Evolutionary conservation across 306 rosid genomes (phyloP).

Genomic region (Glycine latifolia): DNA sequence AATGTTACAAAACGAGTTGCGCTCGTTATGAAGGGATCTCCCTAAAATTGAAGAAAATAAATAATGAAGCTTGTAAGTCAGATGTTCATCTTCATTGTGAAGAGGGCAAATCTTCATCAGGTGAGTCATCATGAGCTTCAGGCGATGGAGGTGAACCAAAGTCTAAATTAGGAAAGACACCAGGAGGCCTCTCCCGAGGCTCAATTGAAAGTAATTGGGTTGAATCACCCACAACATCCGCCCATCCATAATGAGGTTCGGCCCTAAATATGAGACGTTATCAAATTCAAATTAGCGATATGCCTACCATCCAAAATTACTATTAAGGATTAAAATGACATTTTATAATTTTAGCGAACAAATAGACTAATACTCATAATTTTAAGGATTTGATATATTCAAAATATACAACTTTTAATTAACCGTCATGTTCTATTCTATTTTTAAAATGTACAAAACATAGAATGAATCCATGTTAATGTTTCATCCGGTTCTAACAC

Average conservation of each 20-base stretch:
- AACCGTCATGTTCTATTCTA: background rate
- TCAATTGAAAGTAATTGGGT: slow-evolving; percentile 85
- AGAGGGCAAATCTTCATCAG: slow-evolving; percentile 64
- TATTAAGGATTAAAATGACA: background rate
- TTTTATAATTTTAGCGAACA: background rate
- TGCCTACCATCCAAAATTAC: background rate
- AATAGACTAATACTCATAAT: background rate
- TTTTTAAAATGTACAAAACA: background rate
- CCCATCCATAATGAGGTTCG: slow-evolving; percentile 98
- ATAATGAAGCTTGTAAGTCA: slow-evolving; percentile 28
- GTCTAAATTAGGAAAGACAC: slow-evolving; percentile 76
- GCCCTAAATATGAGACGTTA: slow-evolving; percentile 64
- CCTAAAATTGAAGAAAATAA: slow-evolving; percentile 44
- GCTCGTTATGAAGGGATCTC: slow-evolving; percentile 31
- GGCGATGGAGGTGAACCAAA: slow-evolving; percentile 61
- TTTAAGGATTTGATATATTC: background rate
- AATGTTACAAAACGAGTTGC: slow-evolving; percentile 46
- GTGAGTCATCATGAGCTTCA: slow-evolving; percentile 52
- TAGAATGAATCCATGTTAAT: too few relatives aligned
- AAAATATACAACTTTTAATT: background rate
- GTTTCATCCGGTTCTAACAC: too few relatives aligned
- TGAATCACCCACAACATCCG: slow-evolving; percentile 93
- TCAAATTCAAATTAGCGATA: slow-evolving; percentile 36
- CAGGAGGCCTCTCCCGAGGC: slow-evolving; percentile 85
- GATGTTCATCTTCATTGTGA: slow-evolving; percentile 49